Conservation (phyloP, 805 yeast species). For the Candida taoyuanica region DNA sequence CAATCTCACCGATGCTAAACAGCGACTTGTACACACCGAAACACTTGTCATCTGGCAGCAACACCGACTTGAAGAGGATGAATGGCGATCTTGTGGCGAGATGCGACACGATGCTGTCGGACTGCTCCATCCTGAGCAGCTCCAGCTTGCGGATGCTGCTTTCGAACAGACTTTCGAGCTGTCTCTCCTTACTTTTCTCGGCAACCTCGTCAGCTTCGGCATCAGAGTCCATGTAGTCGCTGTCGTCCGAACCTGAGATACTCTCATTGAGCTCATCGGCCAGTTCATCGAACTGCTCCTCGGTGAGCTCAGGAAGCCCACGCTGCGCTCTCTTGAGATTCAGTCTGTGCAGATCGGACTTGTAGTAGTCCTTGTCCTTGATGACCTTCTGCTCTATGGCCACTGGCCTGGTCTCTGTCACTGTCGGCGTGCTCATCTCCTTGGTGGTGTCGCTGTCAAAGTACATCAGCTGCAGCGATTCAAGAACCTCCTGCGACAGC, state of each 20-base stretch:
- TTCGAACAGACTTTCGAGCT: constrained; percentile 21
- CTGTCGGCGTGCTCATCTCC: constrained; percentile 22
- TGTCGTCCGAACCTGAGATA: constrained; percentile 53
- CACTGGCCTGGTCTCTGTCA: neutral
- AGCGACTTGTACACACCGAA: constrained; percentile 67
- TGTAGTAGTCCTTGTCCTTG: constrained; percentile 42
- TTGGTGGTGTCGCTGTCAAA: constrained; percentile 49
- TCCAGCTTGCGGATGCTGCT: constrained; percentile 20
- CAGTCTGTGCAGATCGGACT: constrained; percentile 52
- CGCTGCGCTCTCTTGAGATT: constrained; percentile 52
- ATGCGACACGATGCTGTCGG: constrained; percentile 39
- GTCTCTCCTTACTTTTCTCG: constrained; percentile 23
- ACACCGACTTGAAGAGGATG: constrained; percentile 49
- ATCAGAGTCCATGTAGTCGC: constrained; percentile 19
- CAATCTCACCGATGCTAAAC: constrained; percentile 40
- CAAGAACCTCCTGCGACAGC: constrained; percentile 35
- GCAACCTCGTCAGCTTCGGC: constrained; percentile 21
- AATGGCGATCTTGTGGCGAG: constrained; percentile 69
- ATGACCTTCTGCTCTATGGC: neutral
- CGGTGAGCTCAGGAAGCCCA: constrained; percentile 44
- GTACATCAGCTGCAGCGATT: constrained; percentile 46
- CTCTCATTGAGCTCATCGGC: constrained; percentile 50
- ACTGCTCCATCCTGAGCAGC: constrained; percentile 18
- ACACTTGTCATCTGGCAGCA: constrained; percentile 41
- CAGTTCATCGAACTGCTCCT: constrained; percentile 53